A percentile compares a stretch with the other conserved stretches of the same genome.
These are phyloP conservation scores for Claviceps paspali DNA, from an alignment of 2,329 filamentous ascomycete species.

Conservation along the genomic window DNA sequence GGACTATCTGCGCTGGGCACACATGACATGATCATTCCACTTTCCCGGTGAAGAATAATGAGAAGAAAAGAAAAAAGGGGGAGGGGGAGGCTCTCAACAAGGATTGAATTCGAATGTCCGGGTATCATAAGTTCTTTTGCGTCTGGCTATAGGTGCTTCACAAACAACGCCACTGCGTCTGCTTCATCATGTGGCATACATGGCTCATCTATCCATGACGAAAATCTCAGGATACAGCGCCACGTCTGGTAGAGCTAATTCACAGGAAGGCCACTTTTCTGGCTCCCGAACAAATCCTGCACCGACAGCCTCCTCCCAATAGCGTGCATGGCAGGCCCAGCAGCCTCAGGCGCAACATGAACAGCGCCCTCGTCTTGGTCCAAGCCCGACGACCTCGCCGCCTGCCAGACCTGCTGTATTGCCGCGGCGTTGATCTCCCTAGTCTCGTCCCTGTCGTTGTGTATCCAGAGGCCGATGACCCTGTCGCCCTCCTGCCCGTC, in stretches of 20 bases:
- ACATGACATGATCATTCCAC: no score
- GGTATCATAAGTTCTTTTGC: background rate
- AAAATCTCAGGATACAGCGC: background rate
- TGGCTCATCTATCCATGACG: no score
- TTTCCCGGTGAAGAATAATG: no score
- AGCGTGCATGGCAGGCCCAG: conserved; percentile 27
- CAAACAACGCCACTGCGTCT: background rate
- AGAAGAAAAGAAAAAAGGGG: no score
- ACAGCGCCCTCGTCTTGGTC: conserved; percentile 4
- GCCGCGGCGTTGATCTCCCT: conserved; percentile 24
- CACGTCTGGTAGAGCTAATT: background rate
- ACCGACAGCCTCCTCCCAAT: conserved; percentile 29
- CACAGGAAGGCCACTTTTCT: conserved; percentile 9
- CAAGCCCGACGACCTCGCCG: conserved; percentile 16
- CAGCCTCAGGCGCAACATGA: conserved; percentile 18
- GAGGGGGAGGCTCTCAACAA: background rate
- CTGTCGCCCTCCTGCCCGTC: conserved; percentile 21
- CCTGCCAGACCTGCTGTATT: conserved; percentile 29
- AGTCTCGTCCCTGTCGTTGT: conserved; percentile 32
- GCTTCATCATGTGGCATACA: background rate
- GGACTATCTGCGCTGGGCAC: background rate
- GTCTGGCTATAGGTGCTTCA: background rate
- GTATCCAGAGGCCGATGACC: conserved; percentile 40
- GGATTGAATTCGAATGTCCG: background rate
- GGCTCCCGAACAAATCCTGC: conserved; percentile 28